A percentile compares a stretch with the other conserved stretches of the same genome.
Conservation (phyloP, 2,329 filamentous ascomycete genomes). For the Calonectria crousiana region DNA sequence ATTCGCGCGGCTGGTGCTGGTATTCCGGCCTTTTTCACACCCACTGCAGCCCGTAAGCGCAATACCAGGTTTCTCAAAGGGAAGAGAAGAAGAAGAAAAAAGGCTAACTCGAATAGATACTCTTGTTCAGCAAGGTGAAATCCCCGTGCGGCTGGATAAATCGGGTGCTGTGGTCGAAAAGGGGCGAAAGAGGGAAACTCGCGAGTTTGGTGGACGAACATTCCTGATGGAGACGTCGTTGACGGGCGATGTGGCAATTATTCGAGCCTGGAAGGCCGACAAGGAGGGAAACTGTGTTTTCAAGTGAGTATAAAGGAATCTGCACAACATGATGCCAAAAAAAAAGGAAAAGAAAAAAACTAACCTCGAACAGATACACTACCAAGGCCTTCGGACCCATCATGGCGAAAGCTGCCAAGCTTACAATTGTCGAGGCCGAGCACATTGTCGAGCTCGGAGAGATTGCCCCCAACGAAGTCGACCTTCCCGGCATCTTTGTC, state of each 20-base stretch:
- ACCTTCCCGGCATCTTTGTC: slow-evolving; percentile 86
- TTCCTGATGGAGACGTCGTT: slow-evolving; percentile 85
- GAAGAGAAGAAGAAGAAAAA: background rate
- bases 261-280: slow-evolving; percentile 82
- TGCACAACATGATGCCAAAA: background rate
- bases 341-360: background rate
- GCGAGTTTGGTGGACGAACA: slow-evolving; percentile 78
- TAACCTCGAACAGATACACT: slow-evolving; percentile 64
- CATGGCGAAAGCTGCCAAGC: slow-evolving; percentile 83
- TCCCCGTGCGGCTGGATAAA: slow-evolving; percentile 72
- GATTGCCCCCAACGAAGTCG: slow-evolving; percentile 79
- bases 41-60: slow-evolving; percentile 74
- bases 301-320: slow-evolving; percentile 56
- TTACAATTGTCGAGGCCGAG: slow-evolving; percentile 88
- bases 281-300: slow-evolving; percentile 85
- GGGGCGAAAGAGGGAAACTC: slow-evolving; percentile 75
- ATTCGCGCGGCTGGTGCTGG: slow-evolving; percentile 80
- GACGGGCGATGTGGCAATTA: slow-evolving; percentile 80
- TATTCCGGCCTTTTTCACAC: slow-evolving; percentile 85
- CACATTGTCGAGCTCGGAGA: slow-evolving; percentile 82
- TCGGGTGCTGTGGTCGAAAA: slow-evolving; percentile 72
- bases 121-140: slow-evolving; percentile 75
- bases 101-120: slow-evolving; percentile 60
- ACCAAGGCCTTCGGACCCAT: slow-evolving; percentile 81
- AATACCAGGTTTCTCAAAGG: rapidly evolving